Evolutionary conservation across 257 asterid genomes (phyloP), one percentile per base, ranked within the genome.

Genomic region (Solanum lycopersicoides): DNA sequence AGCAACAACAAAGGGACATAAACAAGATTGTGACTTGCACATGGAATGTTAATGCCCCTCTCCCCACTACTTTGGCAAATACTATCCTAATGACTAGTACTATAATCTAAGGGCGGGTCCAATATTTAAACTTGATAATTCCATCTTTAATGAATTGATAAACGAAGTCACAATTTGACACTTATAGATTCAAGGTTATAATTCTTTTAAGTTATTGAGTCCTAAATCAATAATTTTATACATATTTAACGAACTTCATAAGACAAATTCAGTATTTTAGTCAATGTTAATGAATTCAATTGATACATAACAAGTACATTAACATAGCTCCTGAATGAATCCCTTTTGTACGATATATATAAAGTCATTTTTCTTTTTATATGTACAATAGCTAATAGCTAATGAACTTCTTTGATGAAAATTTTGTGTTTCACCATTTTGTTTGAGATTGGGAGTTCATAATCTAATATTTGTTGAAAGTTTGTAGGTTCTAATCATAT

Each of bases 1-100:
- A 63, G 45, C 20, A 45, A 66, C 60, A 79, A 89, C 89, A 66
- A 87, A 44, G 82, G 87, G 37, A 72, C 83, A 88, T 79, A 74
- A 75, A 83, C 87, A 83, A 15, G 92, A 91, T 87, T 65, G 91
- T 86, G 91, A 91, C 74, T 60, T 86, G 87, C 93, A 92, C 90
- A 91, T 91, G 92, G 79, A 71, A 85, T 90, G 88, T 86, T 83
- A 75, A 74, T 80, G 44, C 69, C 44, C 85, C 18, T 47, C 30
- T 47, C 85, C 69, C 69, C 69, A 47, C 85, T 30, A 9, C 30
- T 47, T 80, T 47, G 30, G 25, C 44, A 10, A 79, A 79, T 50
- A 83, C 77, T n/a, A 60, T 11, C 28, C 66, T 34, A 86, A 28
- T 28, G 21, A 12, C 41, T 7, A 8, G 12, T 28, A 28, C 25